Conservation (phyloP, 176 grass and related monocot genomes). For the Musa acuminata region DNA sequence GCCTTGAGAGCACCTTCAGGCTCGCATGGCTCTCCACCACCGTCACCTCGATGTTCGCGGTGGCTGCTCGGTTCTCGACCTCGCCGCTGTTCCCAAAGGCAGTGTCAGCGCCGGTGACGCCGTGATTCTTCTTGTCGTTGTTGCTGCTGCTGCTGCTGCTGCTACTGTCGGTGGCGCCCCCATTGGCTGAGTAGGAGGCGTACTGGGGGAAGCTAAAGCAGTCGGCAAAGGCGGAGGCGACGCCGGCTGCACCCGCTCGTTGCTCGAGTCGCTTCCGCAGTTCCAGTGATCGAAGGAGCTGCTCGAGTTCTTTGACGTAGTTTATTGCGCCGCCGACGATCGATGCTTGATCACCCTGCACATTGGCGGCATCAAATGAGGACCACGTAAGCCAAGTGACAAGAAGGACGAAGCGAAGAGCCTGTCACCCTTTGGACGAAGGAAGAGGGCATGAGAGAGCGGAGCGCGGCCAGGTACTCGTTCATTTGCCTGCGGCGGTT, state of each 20-base stretch:
- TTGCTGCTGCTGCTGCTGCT: conserved; percentile 9
- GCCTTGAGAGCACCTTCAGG: conserved; percentile 48
- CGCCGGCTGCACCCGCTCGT: background rate
- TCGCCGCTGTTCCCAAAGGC: background rate
- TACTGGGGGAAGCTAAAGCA: conserved; percentile 80
- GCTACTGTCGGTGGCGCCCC: background rate
- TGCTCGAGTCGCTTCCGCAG: conserved; percentile 41
- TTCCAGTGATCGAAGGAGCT: conserved; percentile 57
- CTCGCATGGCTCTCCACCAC: no score
- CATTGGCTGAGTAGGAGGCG: conserved; percentile 19
- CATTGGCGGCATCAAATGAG: no score
- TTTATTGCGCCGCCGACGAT: conserved; percentile 86
- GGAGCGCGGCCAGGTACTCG: no score
- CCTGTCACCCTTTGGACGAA: conserved; percentile 67
- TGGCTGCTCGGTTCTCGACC: conserved; percentile 7
- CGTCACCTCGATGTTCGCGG: conserved; percentile 40
- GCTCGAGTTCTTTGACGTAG: conserved; percentile 80
- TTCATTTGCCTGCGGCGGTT: no score
- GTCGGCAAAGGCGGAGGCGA: conserved; percentile 41
- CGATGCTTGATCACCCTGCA: conserved; percentile 78
- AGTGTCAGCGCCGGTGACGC: background rate
- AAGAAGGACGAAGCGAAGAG: background rate
- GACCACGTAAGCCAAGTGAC: no score
- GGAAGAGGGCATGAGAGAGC: conserved; percentile 70
- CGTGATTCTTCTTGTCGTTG: background rate